These are phyloP conservation scores for Peronospora belbahrii DNA, from an alignment of 352 stramenopile species.

Conservation along the genomic window DNA sequence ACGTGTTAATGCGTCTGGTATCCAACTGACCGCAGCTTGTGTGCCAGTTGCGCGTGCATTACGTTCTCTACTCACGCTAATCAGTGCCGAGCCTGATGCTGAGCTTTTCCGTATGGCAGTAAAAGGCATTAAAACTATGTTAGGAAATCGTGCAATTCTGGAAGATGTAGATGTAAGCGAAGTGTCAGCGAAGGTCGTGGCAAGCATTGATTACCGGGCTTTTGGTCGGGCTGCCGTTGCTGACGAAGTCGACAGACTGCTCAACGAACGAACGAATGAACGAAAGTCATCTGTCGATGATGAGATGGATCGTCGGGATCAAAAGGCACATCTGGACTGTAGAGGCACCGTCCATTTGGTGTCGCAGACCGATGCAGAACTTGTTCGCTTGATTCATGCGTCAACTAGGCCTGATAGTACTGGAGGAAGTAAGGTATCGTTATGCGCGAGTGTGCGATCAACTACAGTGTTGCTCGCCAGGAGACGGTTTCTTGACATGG, in stretches of 20 bases:
- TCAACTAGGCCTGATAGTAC: slow-evolving; percentile 13
- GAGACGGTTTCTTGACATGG: slow-evolving; percentile 64
- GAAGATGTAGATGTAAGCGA: slow-evolving; percentile 83
- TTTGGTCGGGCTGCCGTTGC: slow-evolving; percentile 71
- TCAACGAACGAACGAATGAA: slow-evolving; percentile 16
- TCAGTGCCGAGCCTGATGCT: slow-evolving; percentile 63
- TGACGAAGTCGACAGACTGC: slow-evolving; percentile 39
- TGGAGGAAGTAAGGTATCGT: slow-evolving; percentile 5
- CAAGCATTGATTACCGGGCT: slow-evolving; percentile 73
- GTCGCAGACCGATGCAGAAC: slow-evolving; percentile 19
- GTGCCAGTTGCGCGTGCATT: slow-evolving; percentile 56
- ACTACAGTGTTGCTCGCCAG: slow-evolving; percentile 44
- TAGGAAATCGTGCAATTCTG: slow-evolving; percentile 74
- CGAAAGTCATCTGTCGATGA: slow-evolving; percentile 1
- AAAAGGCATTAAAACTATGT: slow-evolving; percentile 56
- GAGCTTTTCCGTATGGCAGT: slow-evolving; percentile 72
- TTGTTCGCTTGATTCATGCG: slow-evolving; percentile 27
- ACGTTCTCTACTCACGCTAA: slow-evolving; percentile 60
- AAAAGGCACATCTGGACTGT: slow-evolving; percentile 10
- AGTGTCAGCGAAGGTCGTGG: slow-evolving; percentile 66
- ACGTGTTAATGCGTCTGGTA: slow-evolving; percentile 21
- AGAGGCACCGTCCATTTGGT: slow-evolving; percentile 5
- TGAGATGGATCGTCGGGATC: slow-evolving; percentile 5
- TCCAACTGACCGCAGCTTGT: slow-evolving; percentile 31
- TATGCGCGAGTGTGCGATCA: slow-evolving; percentile 19